These are phyloP conservation scores for Stramenopiles sp. DNA, from an alignment of 352 stramenopile species.

Conservation along the genomic window DNA sequence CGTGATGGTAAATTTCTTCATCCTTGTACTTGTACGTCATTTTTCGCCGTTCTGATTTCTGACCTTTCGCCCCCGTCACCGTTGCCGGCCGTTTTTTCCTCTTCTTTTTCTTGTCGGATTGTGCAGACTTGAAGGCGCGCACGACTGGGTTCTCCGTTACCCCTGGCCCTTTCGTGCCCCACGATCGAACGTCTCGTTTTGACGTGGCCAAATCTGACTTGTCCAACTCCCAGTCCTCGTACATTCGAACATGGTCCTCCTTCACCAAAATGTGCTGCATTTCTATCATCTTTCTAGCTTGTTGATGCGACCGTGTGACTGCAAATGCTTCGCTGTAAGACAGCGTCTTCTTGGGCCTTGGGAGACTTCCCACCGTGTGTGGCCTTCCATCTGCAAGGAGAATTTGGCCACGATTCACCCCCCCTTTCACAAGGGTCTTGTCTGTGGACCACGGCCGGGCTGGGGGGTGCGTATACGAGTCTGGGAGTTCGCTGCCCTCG, in stretches of 20 bases:
- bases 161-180: background rate
- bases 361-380: background rate
- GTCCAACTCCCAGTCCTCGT: background rate
- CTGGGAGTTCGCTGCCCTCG: background rate
- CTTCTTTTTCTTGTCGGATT: background rate
- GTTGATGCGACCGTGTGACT: background rate
- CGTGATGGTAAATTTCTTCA: background rate
- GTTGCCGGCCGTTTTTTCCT: background rate
- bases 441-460: background rate
- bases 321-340: background rate
- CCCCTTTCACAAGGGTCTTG: background rate
- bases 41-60: background rate
- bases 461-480: background rate
- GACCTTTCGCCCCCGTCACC: background rate
- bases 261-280: background rate
- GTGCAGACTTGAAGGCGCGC: background rate
- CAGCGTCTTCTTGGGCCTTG: background rate
- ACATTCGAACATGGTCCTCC: background rate
- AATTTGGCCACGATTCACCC: background rate
- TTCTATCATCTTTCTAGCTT: slow-evolving; percentile 7
- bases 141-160: background rate
- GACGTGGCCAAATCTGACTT: background rate
- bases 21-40: background rate
- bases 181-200: background rate
- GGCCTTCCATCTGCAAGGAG: background rate